Base-by-base conservation (phyloP, 2,329 filamentous ascomycete genomes). In the Cladosporium sp. region DNA sequence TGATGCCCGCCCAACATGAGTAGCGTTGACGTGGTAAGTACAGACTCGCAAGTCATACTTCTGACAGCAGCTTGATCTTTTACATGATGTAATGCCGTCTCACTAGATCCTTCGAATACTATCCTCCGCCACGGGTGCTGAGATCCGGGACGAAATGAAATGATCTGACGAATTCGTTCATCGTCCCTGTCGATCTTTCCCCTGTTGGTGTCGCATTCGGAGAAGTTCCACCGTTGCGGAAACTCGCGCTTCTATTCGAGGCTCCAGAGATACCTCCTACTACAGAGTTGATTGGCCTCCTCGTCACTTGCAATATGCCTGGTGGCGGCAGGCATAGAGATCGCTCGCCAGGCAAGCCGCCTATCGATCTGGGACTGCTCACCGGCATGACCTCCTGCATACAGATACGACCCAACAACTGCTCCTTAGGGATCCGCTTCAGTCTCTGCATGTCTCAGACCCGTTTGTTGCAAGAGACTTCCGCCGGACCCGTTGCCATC, bases 361-460 rank as follows among this genome's bases (percentile, higher is more conserved):
- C 18, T n/a, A 3, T 44, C 4, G 1, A 47, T 21, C 41, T 47
- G n/a, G n/a, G 6, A 32, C 6, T 34, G 52, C 52, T 32, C 30
- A 21, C 2, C 15, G 2, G 52, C 28, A 55, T 34, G 2, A 1
- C 11, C 52, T 12, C 52, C 30, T 55, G 52, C 52, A 55, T 55
- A 4, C n/a, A 5, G 11, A 55, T 1, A 24, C 52, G 15, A 18
- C 52, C 11, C 52, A 55, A 55, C 30, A 4, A 55, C 18, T 11
- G 15, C 28, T 55, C 11, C 5, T 11, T 24, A 6, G 32, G 32
- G 52, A 1, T 1, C 6, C 5, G 18, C 30, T 55, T 18, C 52
- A 21, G 32, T 55, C 28, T 55, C 52, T 55, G 52, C 52, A 55
- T 34, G 52, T 55, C 52, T 55, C 30, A 55, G 52, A 55, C 52